Conservation (phyloP, 441 rosid genomes). For the Corymbia citriodora region DNA sequence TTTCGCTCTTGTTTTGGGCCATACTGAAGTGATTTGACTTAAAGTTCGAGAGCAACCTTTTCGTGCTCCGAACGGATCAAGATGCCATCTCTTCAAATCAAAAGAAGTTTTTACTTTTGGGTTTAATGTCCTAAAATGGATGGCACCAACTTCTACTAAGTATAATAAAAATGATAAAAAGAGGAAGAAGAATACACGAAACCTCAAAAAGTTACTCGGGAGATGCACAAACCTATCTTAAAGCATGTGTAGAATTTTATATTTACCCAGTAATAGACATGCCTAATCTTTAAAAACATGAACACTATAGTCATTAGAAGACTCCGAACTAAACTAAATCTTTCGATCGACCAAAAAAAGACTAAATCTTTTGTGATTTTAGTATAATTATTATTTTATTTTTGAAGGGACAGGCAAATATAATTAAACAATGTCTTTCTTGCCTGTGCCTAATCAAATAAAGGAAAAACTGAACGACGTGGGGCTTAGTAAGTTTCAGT, state of each 20-base stretch:
- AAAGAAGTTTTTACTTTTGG: background rate
- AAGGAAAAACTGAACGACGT: background rate
- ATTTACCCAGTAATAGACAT: background rate
- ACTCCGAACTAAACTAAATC: background rate
- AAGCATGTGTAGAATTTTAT: background rate
- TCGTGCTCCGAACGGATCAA: background rate
- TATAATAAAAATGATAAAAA: background rate
- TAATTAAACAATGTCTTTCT: background rate
- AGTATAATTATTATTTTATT: background rate
- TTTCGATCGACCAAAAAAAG: background rate
- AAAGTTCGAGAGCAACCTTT: background rate
- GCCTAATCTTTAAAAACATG: background rate
- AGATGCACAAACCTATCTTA: no score
- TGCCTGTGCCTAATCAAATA: background rate
- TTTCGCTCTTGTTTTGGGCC: background rate
- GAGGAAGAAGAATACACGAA: background rate
- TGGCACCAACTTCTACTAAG: background rate
- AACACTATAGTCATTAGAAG: background rate
- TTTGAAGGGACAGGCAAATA: background rate
- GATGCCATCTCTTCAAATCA: background rate
- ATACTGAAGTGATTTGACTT: background rate
- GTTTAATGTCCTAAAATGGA: background rate
- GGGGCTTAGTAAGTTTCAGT: background rate
- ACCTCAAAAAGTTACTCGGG: background rate
- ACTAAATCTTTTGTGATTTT: background rate